Evolutionary conservation across 805 yeast species (phyloP), one percentile per base, ranked within the genome.

Genomic region (Metschnikowia proteae): DNA sequence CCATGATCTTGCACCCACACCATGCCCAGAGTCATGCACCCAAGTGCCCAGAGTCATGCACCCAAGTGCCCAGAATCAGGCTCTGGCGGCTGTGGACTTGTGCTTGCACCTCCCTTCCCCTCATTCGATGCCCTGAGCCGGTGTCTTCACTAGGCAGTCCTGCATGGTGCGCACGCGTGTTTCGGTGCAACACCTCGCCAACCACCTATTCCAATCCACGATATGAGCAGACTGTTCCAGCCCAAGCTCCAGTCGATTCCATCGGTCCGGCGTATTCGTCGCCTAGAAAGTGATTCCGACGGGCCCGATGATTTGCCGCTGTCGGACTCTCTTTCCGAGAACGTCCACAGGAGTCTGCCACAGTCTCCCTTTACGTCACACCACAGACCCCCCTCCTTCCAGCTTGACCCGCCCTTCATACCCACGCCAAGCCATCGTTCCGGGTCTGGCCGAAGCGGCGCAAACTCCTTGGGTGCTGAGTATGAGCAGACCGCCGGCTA

Each of bases 201-300:
- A 11, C 11, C 28, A 23, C 29, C 25, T 25, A 30, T 7, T n/a
- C n/a, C 36, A 23, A 9, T 17, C 10, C 36, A 30, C 43, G 26
- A 13, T n/a, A 43, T 36, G 42, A 43, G 29, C 41, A 36, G 43
- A 32, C 47, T 49, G 31, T 53, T 44, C 41, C 50, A 43, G 44
- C 53, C 53, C 38, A 51, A 50, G 28, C 53, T 49, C 42, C 45
- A 45, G 36, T 34, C 52, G 28, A 54, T 54, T 13, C 54, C 54
- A 23, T 49, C 54, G 33, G 48, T 46, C 3, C 45, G 35, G 38
- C 43, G 17, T 42, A 43, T 48, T 17, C 43, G 32, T 27, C 45
- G 45, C 34, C 44, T 51, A 25, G 42, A 31, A 26, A 22, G 34
- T 4, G 32, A 4, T 25, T 23, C 29, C 25, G 26, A 6, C 17